Base-by-base conservation (phyloP, 441 rosid genomes). In the Erysimum pusillum region DNA sequence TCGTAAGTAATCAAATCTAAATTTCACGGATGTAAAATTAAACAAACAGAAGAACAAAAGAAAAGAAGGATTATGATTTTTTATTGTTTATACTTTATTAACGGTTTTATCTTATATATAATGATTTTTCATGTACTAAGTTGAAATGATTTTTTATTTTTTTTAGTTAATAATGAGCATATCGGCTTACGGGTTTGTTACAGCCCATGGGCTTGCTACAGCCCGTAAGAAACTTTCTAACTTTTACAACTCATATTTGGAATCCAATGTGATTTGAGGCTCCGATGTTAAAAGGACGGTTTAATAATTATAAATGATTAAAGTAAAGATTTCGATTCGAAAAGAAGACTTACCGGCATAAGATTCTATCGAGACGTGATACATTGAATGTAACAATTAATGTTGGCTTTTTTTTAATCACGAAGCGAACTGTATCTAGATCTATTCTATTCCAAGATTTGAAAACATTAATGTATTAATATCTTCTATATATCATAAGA, bases 11-110 rank as follows among this genome's bases (percentile, higher is more conserved):
- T 25, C 7, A 31, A 58, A 41, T 38, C 2, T 36, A 35, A 22
- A 31, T 34, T 45, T 2, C 13, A 34, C 59, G 35, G 1, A 4
- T 45, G 35, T 73, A 45, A 20, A 63, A 39, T 52, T 14, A 54
- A 64, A 64, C 58, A 74, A n/a, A n/a, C n/a, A n/a, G 7, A 71
- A 46, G 20, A 39, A 48, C 52, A 53, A 39, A 38, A 65, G 9
- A 54, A 67, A 3, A 14, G 1, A 1, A 59, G 1, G 15, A 45
- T 69, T 57, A 8, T 68, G 59, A 57, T 54, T 25, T 54, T 39
- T 38, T 35, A 35, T 15, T 11, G 11, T 42, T 6, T 28, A 1
- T 35, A 34, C 12, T 34, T 5, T n/a, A 17, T 32, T 28, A 31
- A 31, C n/a, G 54, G 8, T 39, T 54, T 25, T 54, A 28, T 22